A percentile compares a stretch with the other conserved stretches of the same genome.
Evolutionary conservation across 1,284 basidiomycete genomes (phyloP).

Genomic region (Volvariella surrecta): DNA sequence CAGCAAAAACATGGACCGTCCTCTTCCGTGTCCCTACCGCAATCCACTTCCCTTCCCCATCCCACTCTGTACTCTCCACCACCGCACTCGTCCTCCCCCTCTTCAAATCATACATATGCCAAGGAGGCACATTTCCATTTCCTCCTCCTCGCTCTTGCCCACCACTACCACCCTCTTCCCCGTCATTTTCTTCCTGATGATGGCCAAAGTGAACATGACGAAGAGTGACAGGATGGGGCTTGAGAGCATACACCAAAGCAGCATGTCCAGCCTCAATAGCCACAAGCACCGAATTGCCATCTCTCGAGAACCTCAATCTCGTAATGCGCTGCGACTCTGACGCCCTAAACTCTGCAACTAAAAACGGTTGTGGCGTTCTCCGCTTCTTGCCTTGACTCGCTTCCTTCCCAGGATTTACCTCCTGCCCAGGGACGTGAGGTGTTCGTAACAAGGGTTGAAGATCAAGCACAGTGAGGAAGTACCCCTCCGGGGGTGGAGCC

Average conservation of each 20-base stretch:
- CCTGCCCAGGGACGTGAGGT: no score
- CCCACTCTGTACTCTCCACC: constrained; percentile 51
- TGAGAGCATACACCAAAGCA: background rate
- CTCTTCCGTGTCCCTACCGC: constrained; percentile 58
- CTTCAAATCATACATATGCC: constrained; percentile 63
- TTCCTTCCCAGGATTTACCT: background rate
- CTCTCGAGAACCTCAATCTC: background rate
- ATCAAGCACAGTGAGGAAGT: constrained; percentile 49
- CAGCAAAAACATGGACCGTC: constrained; percentile 67
- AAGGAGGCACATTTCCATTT: constrained; percentile 23
- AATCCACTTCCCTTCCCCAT: constrained; percentile 61
- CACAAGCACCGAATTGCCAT: background rate
- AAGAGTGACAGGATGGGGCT: background rate
- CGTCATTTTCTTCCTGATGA: constrained; percentile 5
- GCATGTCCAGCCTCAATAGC: background rate
- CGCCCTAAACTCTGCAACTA: background rate
- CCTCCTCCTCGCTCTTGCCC: background rate
- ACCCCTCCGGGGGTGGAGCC: constrained; percentile 20
- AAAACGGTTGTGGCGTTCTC: background rate
- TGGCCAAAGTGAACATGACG: no score
- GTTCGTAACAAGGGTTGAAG: background rate
- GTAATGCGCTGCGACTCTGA: background rate
- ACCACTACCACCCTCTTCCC: constrained; percentile 5
- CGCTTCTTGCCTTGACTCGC: background rate
- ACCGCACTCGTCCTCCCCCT: constrained; percentile 66